Conservation (phyloP, 2,329 filamentous ascomycete species). For the Ophiostoma quercus region DNA sequence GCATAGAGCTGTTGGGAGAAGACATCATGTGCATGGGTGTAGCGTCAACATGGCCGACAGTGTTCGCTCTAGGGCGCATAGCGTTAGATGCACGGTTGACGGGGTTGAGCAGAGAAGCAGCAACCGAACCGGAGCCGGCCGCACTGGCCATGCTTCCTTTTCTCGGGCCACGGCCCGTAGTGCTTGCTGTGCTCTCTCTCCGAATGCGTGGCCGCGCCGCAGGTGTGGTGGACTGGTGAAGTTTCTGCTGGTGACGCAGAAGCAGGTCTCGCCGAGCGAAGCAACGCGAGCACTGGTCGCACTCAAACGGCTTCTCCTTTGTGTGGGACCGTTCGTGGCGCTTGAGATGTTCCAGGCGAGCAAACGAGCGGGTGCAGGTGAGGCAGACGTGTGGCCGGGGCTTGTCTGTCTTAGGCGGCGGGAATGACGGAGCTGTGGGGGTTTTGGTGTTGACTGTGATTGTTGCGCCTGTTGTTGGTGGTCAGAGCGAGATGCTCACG, state of each 20-base stretch:
- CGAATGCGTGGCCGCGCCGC: slow-evolving; percentile 81
- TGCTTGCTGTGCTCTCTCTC: slow-evolving; percentile 79
- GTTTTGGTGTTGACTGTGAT: slow-evolving; percentile 48
- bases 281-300: slow-evolving; percentile 86
- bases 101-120: slow-evolving; percentile 31
- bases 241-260: slow-evolving; percentile 93
- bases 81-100: slow-evolving; percentile 44
- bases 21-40: slow-evolving; percentile 54
- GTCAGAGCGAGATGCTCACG: slow-evolving; percentile 1
- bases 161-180: slow-evolving; percentile 67
- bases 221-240: slow-evolving; percentile 87
- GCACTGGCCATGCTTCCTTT: slow-evolving; percentile 81
- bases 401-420: slow-evolving; percentile 93
- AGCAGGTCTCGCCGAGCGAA: slow-evolving; percentile 91
- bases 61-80: slow-evolving; percentile 89
- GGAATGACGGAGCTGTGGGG: slow-evolving; percentile 44
- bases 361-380: slow-evolving; percentile 88
- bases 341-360: slow-evolving; percentile 91
- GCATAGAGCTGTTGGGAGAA: slow-evolving; percentile 57
- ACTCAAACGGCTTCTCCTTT: slow-evolving; percentile 98
- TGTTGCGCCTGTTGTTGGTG: slow-evolving; percentile 39
- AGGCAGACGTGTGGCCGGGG: slow-evolving; percentile 89
- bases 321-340: slow-evolving; percentile 97
- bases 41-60: slow-evolving; percentile 87
- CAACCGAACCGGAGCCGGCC: slow-evolving; percentile 40